Evolutionary conservation across 1,139 yeast genomes (phyloP).

Genomic region (Saccharomyces hybrid): DNA sequence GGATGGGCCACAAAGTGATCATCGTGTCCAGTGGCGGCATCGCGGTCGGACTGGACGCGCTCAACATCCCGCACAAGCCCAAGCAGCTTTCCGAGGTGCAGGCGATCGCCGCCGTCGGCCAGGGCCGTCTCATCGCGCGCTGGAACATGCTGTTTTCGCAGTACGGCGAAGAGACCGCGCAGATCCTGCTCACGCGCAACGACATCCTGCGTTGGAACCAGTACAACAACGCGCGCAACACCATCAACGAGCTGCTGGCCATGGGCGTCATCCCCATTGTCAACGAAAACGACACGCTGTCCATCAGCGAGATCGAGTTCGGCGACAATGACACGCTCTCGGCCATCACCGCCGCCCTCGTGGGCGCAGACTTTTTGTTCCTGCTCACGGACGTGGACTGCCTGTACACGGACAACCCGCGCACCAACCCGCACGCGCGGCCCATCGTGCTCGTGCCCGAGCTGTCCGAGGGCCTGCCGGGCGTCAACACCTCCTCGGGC

Average conservation of each 20-base stretch:
- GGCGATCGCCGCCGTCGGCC: slow-evolving; percentile 92
- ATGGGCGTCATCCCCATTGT: slow-evolving; percentile 93
- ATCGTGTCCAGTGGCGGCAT: slow-evolving; percentile 91
- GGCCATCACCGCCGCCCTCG: slow-evolving; percentile 95
- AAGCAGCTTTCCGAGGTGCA: slow-evolving; percentile 69
- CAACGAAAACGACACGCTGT: slow-evolving; percentile 86
- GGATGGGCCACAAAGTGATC: slow-evolving; percentile 79
- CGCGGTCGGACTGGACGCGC: slow-evolving; percentile 81
- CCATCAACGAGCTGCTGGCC: slow-evolving; percentile 63
- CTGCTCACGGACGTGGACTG: slow-evolving; percentile 91
- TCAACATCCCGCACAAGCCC: slow-evolving; percentile 57
- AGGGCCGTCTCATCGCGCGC: slow-evolving; percentile 74
- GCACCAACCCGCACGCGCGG: slow-evolving; percentile 69
- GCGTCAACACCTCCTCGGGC: slow-evolving; percentile 65
- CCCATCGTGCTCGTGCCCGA: slow-evolving; percentile 77
- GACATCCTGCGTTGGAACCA: slow-evolving; percentile 88
- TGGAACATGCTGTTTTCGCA: slow-evolving; percentile 83
- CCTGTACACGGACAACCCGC: slow-evolving; percentile 81
- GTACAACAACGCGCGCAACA: slow-evolving; percentile 82
- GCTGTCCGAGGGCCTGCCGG: slow-evolving; percentile 46
- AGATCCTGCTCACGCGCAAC: slow-evolving; percentile 77
- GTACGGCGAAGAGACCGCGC: slow-evolving; percentile 80
- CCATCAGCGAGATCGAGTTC: slow-evolving; percentile 84
- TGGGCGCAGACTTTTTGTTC: slow-evolving; percentile 82
- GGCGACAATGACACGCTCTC: slow-evolving; percentile 93